phyloP scores from a whole-genome alignment of 2,329 filamentous ascomycete species.

The Emergomyces africanus region DNA sequence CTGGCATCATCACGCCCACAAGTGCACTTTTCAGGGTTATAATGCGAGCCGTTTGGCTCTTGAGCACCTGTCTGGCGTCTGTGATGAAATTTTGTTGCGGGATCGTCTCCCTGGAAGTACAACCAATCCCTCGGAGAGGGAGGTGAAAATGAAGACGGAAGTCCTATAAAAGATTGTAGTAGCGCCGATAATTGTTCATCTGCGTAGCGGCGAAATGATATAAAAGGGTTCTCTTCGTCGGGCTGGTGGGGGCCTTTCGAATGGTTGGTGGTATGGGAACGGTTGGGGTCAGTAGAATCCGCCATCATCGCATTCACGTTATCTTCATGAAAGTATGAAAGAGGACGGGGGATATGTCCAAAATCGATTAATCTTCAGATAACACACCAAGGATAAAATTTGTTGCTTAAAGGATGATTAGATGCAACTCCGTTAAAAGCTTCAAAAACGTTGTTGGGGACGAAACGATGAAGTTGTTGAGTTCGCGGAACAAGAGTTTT shows the following conservation, averaged over 20 bases:
- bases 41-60: not conserved
- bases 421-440: not conserved
- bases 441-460: not conserved
- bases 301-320: not conserved
- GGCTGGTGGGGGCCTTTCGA: not conserved
- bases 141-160: slow-evolving; percentile 25
- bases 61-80: not conserved
- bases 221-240: slow-evolving; percentile 41
- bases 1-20: not conserved
- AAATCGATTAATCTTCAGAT: not conserved
- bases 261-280: not conserved
- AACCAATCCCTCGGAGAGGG: slow-evolving; percentile 24
- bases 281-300: not conserved
- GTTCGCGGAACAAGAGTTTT: not conserved
- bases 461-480: not conserved
- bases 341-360: not conserved
- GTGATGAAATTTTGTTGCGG: slow-evolving; percentile 8
- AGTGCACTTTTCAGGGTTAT: not conserved
- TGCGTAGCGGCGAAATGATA: slow-evolving; percentile 48
- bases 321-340: too few relatives aligned
- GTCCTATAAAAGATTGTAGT: slow-evolving; percentile 39
- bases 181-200: slow-evolving; percentile 45
- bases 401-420: not conserved
- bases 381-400: not conserved
- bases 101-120: slow-evolving; percentile 23